phyloP scores from a whole-genome alignment of 805 yeast genomes.

The Yarrowia deformans region DNA sequence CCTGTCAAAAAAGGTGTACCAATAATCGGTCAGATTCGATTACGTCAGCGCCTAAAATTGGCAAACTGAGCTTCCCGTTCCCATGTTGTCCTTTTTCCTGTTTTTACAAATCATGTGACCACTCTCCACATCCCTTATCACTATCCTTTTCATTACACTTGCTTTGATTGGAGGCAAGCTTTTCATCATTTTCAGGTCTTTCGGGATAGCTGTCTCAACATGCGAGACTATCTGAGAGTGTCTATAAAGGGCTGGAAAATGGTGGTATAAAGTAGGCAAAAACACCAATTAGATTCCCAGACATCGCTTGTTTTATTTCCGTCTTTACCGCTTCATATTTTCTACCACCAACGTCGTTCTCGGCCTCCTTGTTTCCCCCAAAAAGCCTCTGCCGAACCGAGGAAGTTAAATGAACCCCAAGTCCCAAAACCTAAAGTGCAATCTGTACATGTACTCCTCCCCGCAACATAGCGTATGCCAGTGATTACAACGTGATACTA shows the following conservation, averaged over 20 bases:
- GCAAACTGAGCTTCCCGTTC: no score
- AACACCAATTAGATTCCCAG: no score
- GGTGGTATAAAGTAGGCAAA: no score
- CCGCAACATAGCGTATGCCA: conserved; percentile 10
- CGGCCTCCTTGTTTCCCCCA: not conserved
- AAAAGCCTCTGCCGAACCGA: conserved; percentile 22
- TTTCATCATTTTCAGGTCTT: conserved; percentile 16
- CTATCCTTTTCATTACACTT: not conserved
- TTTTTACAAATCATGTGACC: no score
- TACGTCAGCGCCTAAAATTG: no score
- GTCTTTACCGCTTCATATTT: no score
- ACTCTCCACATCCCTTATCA: not conserved
- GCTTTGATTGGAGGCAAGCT: conserved; percentile 36
- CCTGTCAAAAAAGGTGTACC: no score
- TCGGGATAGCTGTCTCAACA: conserved; percentile 1
- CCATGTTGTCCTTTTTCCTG: no score
- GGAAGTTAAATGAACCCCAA: conserved; percentile 18
- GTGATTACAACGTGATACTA: conserved; percentile 8
- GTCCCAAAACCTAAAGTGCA: conserved; percentile 29
- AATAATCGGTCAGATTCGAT: no score
- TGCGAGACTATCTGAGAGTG: no score
- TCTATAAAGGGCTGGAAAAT: not conserved
- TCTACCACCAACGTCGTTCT: not conserved
- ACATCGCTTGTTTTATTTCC: no score
- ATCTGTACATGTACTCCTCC: conserved; percentile 24